Percentiles rank a stretch among this genome's conserved stretches.
phyloP scores from a whole-genome alignment of 768 basidiomycete species.

The Trametes cubensis region DNA sequence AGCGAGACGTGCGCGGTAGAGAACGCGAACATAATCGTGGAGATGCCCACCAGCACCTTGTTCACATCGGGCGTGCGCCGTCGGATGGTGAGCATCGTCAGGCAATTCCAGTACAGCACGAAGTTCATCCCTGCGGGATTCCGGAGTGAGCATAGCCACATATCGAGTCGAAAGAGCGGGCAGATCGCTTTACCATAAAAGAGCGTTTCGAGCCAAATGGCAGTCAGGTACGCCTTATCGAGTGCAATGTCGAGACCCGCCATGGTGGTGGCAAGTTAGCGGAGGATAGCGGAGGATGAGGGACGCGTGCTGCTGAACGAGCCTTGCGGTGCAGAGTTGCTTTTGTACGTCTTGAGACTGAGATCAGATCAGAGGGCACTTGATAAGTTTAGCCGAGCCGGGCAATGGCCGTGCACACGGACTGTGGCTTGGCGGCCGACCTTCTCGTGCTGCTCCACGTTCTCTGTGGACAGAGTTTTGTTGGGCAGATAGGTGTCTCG shows the following conservation, averaged over 20 bases:
- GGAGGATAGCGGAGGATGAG: not conserved
- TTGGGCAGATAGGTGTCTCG: too few relatives aligned
- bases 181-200: slow-evolving; percentile 32
- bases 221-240: slow-evolving; percentile 41
- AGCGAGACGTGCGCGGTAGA: slow-evolving; percentile 40
- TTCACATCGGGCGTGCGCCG: slow-evolving; percentile 30
- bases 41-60: slow-evolving; percentile 31
- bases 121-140: slow-evolving; percentile 34
- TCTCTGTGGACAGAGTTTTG: too few relatives aligned
- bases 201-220: slow-evolving; percentile 40
- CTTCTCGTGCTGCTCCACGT: too few relatives aligned
- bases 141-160: not conserved
- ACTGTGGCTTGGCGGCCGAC: too few relatives aligned
- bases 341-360: too few relatives aligned
- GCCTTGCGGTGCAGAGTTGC: too few relatives aligned
- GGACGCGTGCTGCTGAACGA: too few relatives aligned
- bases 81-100: slow-evolving; percentile 32
- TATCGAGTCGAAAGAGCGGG: not conserved
- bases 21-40: slow-evolving; percentile 37
- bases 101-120: slow-evolving; percentile 34
- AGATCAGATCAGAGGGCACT: too few relatives aligned
- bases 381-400: too few relatives aligned
- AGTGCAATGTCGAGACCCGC: slow-evolving; percentile 31
- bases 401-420: too few relatives aligned
- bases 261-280: slow-evolving; percentile 25